A percentile compares a stretch with the other conserved stretches of the same genome.
phyloP scores from a whole-genome alignment of 352 stramenopile genomes.

The Blastocystis sp. region DNA sequence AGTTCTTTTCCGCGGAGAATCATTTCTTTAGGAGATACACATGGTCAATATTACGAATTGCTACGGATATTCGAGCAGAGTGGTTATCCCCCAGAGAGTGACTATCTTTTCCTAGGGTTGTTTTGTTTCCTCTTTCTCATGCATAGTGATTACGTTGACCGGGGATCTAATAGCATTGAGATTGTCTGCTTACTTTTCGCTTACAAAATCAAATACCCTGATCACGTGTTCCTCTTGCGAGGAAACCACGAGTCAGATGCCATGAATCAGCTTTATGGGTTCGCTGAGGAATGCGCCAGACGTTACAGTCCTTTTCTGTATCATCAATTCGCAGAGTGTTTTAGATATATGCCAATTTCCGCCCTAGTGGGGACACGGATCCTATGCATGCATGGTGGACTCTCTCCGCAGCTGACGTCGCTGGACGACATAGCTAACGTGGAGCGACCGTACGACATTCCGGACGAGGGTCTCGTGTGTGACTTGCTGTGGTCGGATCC shows the following conservation, averaged over 20 bases:
- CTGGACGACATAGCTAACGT: conserved; percentile 71
- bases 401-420: conserved; percentile 73
- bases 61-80: conserved; percentile 84
- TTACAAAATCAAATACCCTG: conserved; percentile 58
- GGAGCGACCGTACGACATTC: conserved; percentile 73
- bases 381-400: conserved; percentile 74
- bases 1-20: neutral
- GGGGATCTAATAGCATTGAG: conserved; percentile 60
- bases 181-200: conserved; percentile 59
- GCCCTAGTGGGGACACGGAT: conserved; percentile 51
- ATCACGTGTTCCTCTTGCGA: conserved; percentile 60
- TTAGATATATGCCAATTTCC: conserved; percentile 59
- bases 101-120: conserved; percentile 90
- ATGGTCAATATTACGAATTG: conserved; percentile 96
- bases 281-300: conserved; percentile 58
- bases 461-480: conserved; percentile 71
- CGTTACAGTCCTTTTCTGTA: conserved; percentile 59
- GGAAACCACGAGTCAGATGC: conserved; percentile 60
- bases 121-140: neutral
- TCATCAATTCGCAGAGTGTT: conserved; percentile 56
- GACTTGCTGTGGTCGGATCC: conserved; percentile 79
- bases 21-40: conserved; percentile 70
- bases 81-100: conserved; percentile 80
- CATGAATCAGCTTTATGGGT: conserved; percentile 59
- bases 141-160: conserved; percentile 61